Evolutionary conservation across 192 early-diverging fungal genomes (phyloP), one percentile per base, ranked within the genome.

Genomic region (Coemansia reversa): DNA sequence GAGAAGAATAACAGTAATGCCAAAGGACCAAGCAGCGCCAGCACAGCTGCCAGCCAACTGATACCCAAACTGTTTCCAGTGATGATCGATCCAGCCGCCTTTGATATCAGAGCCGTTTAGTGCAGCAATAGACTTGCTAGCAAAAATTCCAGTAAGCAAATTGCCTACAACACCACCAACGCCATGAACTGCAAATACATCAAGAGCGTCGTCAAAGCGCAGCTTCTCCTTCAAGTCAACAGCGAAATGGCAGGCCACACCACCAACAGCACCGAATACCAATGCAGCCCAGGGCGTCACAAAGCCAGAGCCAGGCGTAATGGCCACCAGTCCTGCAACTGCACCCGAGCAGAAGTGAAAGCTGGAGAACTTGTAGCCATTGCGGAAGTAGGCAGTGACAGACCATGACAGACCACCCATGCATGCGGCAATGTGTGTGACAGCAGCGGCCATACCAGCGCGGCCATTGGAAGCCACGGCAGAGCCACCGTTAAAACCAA

Each of bases 311-410:
- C 84, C 93, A 0, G 97, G 94, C 7, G 97, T 97, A 60, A 97
- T 95, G 25, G 92, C 89, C 6, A 96, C 97, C 30, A 98, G 71
- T 14, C 92, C 97, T 30, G 94, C 85, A 23, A 98, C 87, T 14
- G 91, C 94, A 52, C 96, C 96, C 14, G 93, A 94, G 80, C 96
- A 98, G 76, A 93, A 96, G 20, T 91, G 93, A 52, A 98, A 84
- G 42, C 88, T 91, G 9, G 95, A 96, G 23, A 95, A 84, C 78
- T 93, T 93, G 52, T 79, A 83, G 22, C 88, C 91, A 57, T 88
- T 81, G 70, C 86, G 84, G 64, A 85, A 74, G 71, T 89, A 93
- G 72, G 95, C 93, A 22, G 89, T 70, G 12, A 88, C 51, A 56
- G 92, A 85, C 97, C 97, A 97, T 22, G 91, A 81, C 12, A 97